Evolutionary conservation across 805 yeast species (phyloP), one percentile per base, ranked within the genome.

Genomic region (Ogataea ganodermae): DNA sequence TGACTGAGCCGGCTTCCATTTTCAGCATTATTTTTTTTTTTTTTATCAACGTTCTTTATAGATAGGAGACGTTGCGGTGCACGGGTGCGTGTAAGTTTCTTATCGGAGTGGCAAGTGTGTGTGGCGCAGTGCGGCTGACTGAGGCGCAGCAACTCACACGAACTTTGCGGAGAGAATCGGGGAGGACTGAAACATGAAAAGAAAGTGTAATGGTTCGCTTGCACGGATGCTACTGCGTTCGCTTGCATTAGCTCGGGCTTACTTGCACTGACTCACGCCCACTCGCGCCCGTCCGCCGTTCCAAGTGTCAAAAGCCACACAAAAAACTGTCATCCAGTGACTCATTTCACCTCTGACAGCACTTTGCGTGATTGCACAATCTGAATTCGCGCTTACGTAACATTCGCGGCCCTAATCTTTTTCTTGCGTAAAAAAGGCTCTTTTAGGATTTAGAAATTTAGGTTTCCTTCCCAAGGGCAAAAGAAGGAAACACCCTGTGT

Each of bases 381-480:
- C 33, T 18, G 8, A 33, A 6, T 5, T 33, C 22, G n/a, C 28
- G 30, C 27, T 38, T 38, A 38, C 42, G 32, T 38, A 24, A 38
- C 32, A 13, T 18, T n/a, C 42, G 30, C 23, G 30, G 40, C 31
- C 20, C 26, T 18, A 13, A 38, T 38, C 42, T 12, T 23, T 23
- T 22, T 36, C 16, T 7, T 35, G 4, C 22, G 13, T 12, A 33
- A 33, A 33, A 17, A 20, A 33, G 36, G 36, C 36, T 33, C 31
- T 28, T 33, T 18, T 33, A 33, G 36, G 6, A 17, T 33, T 33
- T 16, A 18, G 24, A 33, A 33, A 36, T 23, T 36, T 36, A 14
- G 18, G 14, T 36, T 23, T 31, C 12, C 26, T 18, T 36, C 7
- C n/a, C 40, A 38, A 38, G 42, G 42, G 42, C 42, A 38, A 38